Percentiles rank a stretch among this genome's conserved stretches.
These are phyloP conservation scores for Taphrina communis DNA, from an alignment of 1,139 yeast species.

Conservation along the genomic window DNA sequence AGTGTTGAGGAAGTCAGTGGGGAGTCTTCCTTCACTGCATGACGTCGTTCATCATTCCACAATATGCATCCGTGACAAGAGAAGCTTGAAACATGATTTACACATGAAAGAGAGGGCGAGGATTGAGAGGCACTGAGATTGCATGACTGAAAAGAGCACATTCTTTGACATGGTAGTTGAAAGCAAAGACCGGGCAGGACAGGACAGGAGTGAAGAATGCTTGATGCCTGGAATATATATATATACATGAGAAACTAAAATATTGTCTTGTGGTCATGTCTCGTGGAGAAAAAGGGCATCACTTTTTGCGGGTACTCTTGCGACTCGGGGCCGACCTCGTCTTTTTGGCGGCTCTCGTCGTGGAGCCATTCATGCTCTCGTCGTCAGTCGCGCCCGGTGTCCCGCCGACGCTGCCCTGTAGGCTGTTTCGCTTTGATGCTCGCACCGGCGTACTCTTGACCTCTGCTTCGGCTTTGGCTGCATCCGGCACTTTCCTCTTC, in stretches of 20 bases:
- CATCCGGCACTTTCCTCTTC: neutral
- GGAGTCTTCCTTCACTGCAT: slow-evolving; percentile 5
- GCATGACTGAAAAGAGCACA: no score
- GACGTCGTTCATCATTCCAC: neutral
- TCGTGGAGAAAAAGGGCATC: neutral
- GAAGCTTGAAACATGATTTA: no score
- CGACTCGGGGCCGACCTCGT: slow-evolving; percentile 18
- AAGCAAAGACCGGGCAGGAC: no score
- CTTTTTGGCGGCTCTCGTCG: slow-evolving; percentile 5
- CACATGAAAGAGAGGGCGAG: no score
- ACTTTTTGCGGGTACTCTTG: slow-evolving; percentile 17
- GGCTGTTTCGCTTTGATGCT: neutral
- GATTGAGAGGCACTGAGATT: no score
- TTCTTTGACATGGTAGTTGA: no score
- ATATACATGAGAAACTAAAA: neutral
- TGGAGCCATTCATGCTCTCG: slow-evolving; percentile 15
- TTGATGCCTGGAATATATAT: neutral
- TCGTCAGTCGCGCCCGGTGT: slow-evolving; percentile 23
- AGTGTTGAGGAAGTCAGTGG: slow-evolving; percentile 6
- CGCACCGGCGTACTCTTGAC: slow-evolving; percentile 16
- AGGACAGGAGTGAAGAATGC: no score
- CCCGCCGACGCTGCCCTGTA: slow-evolving; percentile 10
- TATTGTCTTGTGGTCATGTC: neutral
- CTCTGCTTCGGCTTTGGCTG: slow-evolving; percentile 1
- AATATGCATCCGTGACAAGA: no score